phyloP scores from a whole-genome alignment of 2,329 filamentous ascomycete genomes.

The Chaetomium olivaceum region DNA sequence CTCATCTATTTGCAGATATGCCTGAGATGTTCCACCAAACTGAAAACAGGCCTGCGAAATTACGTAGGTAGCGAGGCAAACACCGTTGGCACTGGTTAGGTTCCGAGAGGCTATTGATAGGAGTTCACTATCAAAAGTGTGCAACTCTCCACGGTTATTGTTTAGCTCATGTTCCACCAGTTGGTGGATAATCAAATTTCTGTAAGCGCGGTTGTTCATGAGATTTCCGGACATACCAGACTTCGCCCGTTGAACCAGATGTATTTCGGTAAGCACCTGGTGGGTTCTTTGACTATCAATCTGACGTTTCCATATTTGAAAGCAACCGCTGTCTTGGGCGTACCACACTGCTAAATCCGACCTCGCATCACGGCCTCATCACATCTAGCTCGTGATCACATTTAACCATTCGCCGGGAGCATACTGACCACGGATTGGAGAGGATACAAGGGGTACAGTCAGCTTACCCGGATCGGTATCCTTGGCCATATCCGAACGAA shows the following conservation, averaged over 20 bases:
- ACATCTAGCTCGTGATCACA: neutral
- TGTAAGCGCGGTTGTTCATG: neutral
- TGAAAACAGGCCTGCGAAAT: neutral
- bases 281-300: neutral
- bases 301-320: neutral
- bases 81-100: too few relatives aligned
- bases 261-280: neutral
- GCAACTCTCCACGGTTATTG: neutral
- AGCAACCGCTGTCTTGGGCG: neutral
- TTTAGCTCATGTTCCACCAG: neutral
- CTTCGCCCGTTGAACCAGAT: too few relatives aligned
- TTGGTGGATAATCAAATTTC: neutral
- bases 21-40: too few relatives aligned
- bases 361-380: neutral
- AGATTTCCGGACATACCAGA: too few relatives aligned
- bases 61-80: too few relatives aligned
- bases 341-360: neutral
- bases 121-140: too few relatives aligned
- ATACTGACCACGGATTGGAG: neutral
- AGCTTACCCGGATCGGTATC: neutral
- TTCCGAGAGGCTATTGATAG: too few relatives aligned
- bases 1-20: too few relatives aligned
- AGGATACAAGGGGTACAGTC: neutral
- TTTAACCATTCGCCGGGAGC: neutral
- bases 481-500: neutral